Base-by-base conservation (phyloP, 2,329 filamentous ascomycete genomes). In the Huntiella omanensis region DNA sequence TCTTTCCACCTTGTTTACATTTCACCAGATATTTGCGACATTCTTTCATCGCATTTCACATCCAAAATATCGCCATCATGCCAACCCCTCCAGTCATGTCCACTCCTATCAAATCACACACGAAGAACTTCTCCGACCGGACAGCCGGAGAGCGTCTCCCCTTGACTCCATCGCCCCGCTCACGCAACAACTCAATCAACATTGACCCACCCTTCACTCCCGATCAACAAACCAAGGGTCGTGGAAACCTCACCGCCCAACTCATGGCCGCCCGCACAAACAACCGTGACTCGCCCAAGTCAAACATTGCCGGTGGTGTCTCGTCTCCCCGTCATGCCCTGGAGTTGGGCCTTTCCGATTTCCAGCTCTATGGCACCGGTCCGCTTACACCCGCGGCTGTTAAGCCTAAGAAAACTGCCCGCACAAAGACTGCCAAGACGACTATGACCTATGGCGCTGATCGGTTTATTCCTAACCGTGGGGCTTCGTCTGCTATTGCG, bases 61-160 rank as follows among this genome's bases (percentile, higher is more conserved):
- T 40, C 11, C 33, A 45, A 17, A 32, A 37, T 39, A 19, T 47
- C 39, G 34, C 35, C 38, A 45, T 28, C n/a, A 48, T 40, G 61
- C 96, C 96, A 88, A 85, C 88, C 61, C 82, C 66, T 50, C 62
- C 80, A 62, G 67, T 74, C 60, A 77, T 95, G 64, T 83, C 85
- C 57, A 96, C 91, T 51, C 91, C 91, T 50, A 71, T 91, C 61
- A 96, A 95, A 73, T 91, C 83, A 72, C 88, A 94, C 64, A 78
- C 82, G 65, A 85, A 86, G 50, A 74, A 95, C 57, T 95, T 96
- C 69, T 86, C 81, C 55, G 77, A 83, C 55, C 86, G 86, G 62
- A 91, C 87, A 60, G 91, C 87, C 63, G 87, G 88, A 66, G 86
- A 87, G 61, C 84, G 91, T 52, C 87, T 93, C 71, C 87, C 91